phyloP scores from a whole-genome alignment of 2,329 filamentous ascomycete species.

The Orbilia oligospora region DNA sequence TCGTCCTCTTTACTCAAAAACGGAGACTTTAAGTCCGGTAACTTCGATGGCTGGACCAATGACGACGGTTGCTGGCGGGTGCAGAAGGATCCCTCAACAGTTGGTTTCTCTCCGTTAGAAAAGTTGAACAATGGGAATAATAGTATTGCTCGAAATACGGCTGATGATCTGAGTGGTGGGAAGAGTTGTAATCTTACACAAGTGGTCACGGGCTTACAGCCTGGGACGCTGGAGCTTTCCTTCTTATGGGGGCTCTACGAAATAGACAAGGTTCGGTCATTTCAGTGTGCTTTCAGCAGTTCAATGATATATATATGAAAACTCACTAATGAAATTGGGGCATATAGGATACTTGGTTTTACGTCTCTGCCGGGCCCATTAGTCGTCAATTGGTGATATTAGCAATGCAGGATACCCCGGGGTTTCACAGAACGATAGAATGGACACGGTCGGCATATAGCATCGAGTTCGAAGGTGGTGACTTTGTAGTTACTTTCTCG shows the following conservation, averaged over 20 bases:
- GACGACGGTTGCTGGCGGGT: slow-evolving; percentile 30
- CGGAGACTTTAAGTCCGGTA: slow-evolving; percentile 40
- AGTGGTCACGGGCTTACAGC: slow-evolving; percentile 14
- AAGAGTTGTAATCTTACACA: slow-evolving; percentile 44
- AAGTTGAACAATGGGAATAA: slow-evolving; percentile 25
- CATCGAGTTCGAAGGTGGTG: slow-evolving; percentile 42
- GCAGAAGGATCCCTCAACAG: slow-evolving; percentile 21
- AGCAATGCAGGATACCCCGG: slow-evolving; percentile 31
- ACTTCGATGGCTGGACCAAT: slow-evolving; percentile 37
- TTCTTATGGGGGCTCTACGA: slow-evolving; percentile 42
- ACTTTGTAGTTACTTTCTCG: slow-evolving; percentile 44
- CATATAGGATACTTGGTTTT: slow-evolving; percentile 43
- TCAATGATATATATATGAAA: neutral
- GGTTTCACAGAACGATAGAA: slow-evolving; percentile 11
- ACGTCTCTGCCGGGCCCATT: slow-evolving; percentile 18
- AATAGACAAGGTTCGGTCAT: slow-evolving; percentile 18
- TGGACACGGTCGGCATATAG: slow-evolving; percentile 38
- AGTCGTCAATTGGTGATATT: slow-evolving; percentile 16
- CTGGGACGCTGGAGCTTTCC: slow-evolving; percentile 25
- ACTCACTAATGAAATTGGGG: neutral
- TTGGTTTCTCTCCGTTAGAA: slow-evolving; percentile 21
- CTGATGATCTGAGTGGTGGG: slow-evolving; percentile 34
- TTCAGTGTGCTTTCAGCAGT: no score
- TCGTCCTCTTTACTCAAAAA: slow-evolving; percentile 34
- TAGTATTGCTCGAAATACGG: slow-evolving; percentile 27